These are phyloP conservation scores for Trichophyton benhamiae DNA, from an alignment of 2,329 filamentous ascomycete genomes.

Conservation along the genomic window DNA sequence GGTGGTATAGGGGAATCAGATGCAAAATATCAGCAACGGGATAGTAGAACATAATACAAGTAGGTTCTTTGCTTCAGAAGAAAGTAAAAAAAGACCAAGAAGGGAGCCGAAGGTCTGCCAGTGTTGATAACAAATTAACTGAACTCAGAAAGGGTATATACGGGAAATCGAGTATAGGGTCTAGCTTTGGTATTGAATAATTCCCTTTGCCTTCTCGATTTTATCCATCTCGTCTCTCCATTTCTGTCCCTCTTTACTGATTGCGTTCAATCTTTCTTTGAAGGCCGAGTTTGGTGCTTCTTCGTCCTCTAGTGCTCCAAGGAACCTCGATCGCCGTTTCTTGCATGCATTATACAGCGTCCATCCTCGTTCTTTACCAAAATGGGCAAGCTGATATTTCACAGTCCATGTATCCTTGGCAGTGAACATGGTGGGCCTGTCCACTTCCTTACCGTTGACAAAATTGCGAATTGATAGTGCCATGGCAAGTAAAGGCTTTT, in stretches of 20 bases:
- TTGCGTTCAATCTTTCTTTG: slow-evolving; percentile 25
- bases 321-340: slow-evolving; percentile 40
- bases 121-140: neutral
- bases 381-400: slow-evolving; percentile 64
- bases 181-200: slow-evolving; percentile 14
- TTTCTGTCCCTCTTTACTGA: slow-evolving; percentile 45
- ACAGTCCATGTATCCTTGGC: slow-evolving; percentile 51
- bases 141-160: neutral
- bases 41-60: neutral
- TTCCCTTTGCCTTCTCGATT: slow-evolving; percentile 36
- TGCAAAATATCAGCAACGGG: neutral
- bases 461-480: slow-evolving; percentile 60
- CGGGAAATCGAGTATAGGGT: neutral
- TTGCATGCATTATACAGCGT: slow-evolving; percentile 47
- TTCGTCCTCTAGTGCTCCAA: slow-evolving; percentile 31
- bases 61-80: neutral
- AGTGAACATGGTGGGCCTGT: slow-evolving; percentile 45
- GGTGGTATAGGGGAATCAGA: neutral
- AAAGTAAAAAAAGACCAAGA: neutral
- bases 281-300: slow-evolving; percentile 22
- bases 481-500: slow-evolving; percentile 49
- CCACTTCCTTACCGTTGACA: slow-evolving; percentile 53
- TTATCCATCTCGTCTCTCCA: slow-evolving; percentile 47
- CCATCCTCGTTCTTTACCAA: slow-evolving; percentile 36
- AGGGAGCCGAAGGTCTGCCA: neutral